phyloP scores from a whole-genome alignment of 495 filamentous ascomycete genomes.

The Talaromyces liani region DNA sequence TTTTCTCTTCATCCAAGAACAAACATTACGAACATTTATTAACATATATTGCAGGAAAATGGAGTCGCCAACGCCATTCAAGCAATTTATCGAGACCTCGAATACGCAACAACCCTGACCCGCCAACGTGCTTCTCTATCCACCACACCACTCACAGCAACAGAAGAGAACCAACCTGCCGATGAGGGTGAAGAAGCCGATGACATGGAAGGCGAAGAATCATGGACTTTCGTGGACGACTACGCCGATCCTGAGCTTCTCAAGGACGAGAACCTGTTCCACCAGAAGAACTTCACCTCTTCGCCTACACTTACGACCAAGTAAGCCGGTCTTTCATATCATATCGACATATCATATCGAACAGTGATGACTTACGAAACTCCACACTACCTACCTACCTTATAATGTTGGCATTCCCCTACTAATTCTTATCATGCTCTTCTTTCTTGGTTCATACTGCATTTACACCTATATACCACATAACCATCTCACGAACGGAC shows the following conservation, averaged over 20 bases:
- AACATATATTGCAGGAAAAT: slow-evolving; percentile 55
- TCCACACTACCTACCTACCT: neutral
- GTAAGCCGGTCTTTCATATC: neutral
- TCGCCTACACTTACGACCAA: neutral
- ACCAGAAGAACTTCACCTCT: slow-evolving; percentile 11
- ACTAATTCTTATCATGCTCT: neutral
- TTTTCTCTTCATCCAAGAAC: slow-evolving; percentile 6
- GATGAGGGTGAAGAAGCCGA: slow-evolving; percentile 38
- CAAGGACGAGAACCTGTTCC: slow-evolving; percentile 17
- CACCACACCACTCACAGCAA: slow-evolving; percentile 30
- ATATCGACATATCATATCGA: neutral
- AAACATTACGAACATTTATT: neutral
- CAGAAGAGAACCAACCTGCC: slow-evolving; percentile 16
- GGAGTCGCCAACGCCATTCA: slow-evolving; percentile 86
- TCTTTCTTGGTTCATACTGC: neutral
- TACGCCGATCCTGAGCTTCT: slow-evolving; percentile 52
- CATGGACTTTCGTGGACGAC: slow-evolving; percentile 70
- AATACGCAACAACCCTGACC: slow-evolving; percentile 87
- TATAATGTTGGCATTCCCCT: neutral
- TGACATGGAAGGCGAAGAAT: slow-evolving; percentile 54
- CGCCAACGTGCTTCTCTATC: slow-evolving; percentile 46
- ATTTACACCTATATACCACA: neutral
- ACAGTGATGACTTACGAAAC: neutral
- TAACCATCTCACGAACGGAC: neutral
- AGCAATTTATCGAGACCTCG: slow-evolving; percentile 88